These are phyloP conservation scores for Penicillium sp. DNA, from an alignment of 2,329 filamentous ascomycete species.

Conservation along the genomic window DNA sequence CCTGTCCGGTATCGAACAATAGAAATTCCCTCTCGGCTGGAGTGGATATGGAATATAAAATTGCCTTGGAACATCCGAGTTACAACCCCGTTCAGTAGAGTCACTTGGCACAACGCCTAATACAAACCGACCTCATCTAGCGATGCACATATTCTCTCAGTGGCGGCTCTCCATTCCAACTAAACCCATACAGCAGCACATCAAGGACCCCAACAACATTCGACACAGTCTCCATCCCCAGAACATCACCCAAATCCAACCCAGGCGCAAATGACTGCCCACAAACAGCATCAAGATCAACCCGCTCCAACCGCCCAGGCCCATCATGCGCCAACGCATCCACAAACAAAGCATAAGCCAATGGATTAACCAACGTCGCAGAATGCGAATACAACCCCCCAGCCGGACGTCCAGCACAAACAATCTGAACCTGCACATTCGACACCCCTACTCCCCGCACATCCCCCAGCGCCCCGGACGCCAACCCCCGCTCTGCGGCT, in stretches of 20 bases:
- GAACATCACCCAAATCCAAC: background rate
- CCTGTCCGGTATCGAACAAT: background rate
- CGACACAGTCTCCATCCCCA: conserved; percentile 4
- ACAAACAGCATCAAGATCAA: conserved; percentile 3
- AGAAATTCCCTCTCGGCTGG: background rate
- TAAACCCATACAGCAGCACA: conserved; percentile 1
- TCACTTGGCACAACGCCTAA: background rate
- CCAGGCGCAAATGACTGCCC: conserved; percentile 1
- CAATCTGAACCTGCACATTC: conserved; percentile 4
- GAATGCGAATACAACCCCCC: conserved; percentile 7
- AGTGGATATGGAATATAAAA: background rate
- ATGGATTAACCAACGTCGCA: conserved; percentile 1
- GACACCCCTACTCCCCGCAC: background rate
- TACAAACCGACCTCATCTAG: too few relatives aligned
- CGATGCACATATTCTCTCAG: background rate
- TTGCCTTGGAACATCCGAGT: background rate
- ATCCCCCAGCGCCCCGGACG: conserved; percentile 3
- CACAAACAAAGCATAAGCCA: conserved; percentile 6
- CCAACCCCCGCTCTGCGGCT: conserved; percentile 1
- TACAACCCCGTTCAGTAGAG: background rate
- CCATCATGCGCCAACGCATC: conserved; percentile 7
- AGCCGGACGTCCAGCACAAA: background rate
- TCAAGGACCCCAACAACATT: conserved; percentile 2
- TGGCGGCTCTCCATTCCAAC: background rate
- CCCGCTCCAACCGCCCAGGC: conserved; percentile 4